Conservation (phyloP, 78 protist species). For the Dictyostelium intermedium region DNA sequence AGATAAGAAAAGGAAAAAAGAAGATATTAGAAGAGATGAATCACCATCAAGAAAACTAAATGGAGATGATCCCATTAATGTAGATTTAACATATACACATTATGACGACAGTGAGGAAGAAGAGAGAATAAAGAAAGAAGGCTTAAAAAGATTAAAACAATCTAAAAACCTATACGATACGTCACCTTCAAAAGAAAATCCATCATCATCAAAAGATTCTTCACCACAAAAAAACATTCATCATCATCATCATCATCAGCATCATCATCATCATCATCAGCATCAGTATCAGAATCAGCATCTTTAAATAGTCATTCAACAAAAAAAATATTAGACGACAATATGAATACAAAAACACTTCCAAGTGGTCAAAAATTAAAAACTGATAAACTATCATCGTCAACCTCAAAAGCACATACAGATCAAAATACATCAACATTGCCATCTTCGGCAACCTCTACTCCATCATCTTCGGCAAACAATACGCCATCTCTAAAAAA, state of each 20-base stretch:
- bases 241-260: neutral
- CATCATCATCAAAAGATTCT: neutral
- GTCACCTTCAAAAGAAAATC: neutral
- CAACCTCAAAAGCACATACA: neutral
- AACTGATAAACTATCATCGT: neutral
- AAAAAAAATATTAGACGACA: neutral
- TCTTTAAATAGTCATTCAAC: neutral
- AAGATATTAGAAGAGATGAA: neutral
- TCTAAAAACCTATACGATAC: neutral
- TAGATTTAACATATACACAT: neutral
- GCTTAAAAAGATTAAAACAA: neutral
- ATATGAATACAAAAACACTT: neutral
- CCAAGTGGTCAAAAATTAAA: neutral
- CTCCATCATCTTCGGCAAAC: neutral
- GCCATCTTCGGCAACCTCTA: neutral
- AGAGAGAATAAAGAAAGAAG: neutral
- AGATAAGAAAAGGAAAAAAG: neutral
- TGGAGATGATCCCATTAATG: neutral
- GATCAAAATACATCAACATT: neutral
- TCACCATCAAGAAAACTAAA: neutral
- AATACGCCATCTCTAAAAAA: neutral
- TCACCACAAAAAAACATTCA: neutral
- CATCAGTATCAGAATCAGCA: too few species aligned
- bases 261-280: too few species aligned
- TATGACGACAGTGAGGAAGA: neutral